Base-by-base conservation (phyloP, 768 basidiomycete genomes). In the Roridomyces roridus region DNA sequence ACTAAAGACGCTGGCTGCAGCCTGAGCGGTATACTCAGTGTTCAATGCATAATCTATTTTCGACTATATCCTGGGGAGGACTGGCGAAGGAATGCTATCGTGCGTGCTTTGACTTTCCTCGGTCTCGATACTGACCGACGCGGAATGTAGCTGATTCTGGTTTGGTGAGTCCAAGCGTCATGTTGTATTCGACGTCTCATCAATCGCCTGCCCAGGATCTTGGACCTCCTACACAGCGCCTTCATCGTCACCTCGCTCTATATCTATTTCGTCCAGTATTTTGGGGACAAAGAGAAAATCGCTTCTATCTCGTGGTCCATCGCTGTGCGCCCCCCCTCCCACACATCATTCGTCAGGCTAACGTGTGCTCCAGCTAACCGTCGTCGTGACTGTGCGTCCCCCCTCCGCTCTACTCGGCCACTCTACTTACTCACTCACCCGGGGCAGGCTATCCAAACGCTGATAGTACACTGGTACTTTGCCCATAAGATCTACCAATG, bases 201-300 rank as follows among this genome's bases (percentile, higher is more conserved):
- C n/a, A n/a, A n/a, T n/a, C n/a, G n/a, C n/a, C n/a, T n/a, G n/a
- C n/a, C 10, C 39, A 55, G 60, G 75, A 0, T 47, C 6, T 63
- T 76, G 31, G 74, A 76, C 37, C 44, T 64, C 6, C 31, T 50
- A 4, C 74, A 76, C 57, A 74, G 72, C 14, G 39, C 66, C 14
- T 46, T 76, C 57, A 75, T 76, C 35, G 67, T 66, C 24, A 34
- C 60, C 28, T 69, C 74, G 5, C 60, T 76, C 34, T 76, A 69
- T 66, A 61, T 60, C 14, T 75, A 71, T 50, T 48, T 73, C 2
- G 72, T 76, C 43, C 12, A 24, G 1, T 60, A 68, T 45, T 76
- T 66, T 28, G 74, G 74, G 5, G 47, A 76, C n/a, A 60, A 54
- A 2, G 18, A 36, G 2, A 39, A 53, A 3, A 28, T 58, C 5